Evolutionary conservation across 371 early-diverging fungal species (phyloP), one percentile per base, ranked within the genome.

Genomic region (Mucor ambiguus): DNA sequence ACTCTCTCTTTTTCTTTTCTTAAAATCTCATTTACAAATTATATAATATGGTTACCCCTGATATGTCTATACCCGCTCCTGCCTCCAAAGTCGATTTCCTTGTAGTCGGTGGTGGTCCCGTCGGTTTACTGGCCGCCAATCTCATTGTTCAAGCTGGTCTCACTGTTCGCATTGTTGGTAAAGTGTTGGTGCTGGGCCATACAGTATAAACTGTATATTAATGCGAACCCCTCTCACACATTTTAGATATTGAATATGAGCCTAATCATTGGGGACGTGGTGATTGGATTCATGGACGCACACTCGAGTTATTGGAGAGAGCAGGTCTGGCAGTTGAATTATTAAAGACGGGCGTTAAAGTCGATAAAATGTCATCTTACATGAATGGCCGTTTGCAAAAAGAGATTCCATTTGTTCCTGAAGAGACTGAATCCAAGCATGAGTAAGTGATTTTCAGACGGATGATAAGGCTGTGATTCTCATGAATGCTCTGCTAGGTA

Each of bases 251-350:
- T 24, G 82, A 79, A 57, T 72, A 68, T 52, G 76, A 79, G 43
- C 82, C 82, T 12, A 81, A 79, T 30, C 82, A 81, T 60, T 81
- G 82, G 82, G 82, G 82, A 35, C 67, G 82, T 63, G 82, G 82
- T 44, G 82, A 81, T 35, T 79, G 79, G 79, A 77, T 81, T 35
- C 79, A 79, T 43, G 82, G 82, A 1, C 75, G 82, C 48, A 82
- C 82, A 0, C 60, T 82, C 33, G 79, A 79, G 62, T 54, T 82
- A 2, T 49, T 82, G 26, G 79, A 79, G 57, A 61, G 70, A 55
- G 77, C 76, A 2, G 73, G 74, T 22, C 54, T 82, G 16, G 68
- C 56, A 28, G 46, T 63, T 14, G 79, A 82, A 35, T 20, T 82
- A 16, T 24, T 82, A 18, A 74, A 69, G 24, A 79, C 79, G 7